These are phyloP conservation scores for Ganoderma lucidum DNA, from an alignment of 1,284 basidiomycete genomes.

Conservation along the genomic window DNA sequence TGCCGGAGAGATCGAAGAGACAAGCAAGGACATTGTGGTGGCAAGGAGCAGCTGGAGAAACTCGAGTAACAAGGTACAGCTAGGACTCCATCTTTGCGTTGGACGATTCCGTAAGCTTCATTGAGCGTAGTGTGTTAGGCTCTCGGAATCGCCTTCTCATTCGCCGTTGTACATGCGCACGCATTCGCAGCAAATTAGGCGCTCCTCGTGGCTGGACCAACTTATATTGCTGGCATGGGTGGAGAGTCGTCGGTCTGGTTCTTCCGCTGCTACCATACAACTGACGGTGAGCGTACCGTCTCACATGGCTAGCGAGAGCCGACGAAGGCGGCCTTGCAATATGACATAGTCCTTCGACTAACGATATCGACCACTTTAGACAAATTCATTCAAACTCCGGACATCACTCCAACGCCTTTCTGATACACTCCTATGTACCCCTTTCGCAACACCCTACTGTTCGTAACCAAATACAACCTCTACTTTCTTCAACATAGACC, in stretches of 20 bases:
- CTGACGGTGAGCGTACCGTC: not conserved
- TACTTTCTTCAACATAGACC: too few species aligned
- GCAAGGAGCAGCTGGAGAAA: conserved; percentile 92
- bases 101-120: not conserved
- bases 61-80: conserved; percentile 63
- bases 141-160: not conserved
- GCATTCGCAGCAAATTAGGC: not conserved
- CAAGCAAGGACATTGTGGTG: conserved; percentile 88
- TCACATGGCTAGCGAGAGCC: too few species aligned
- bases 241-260: not conserved
- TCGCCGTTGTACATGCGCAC: not conserved
- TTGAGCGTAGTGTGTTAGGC: not conserved
- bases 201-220: not conserved
- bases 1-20: conserved; percentile 99
- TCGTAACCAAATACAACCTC: not conserved
- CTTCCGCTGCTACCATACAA: too few species aligned
- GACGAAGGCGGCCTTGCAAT: not conserved
- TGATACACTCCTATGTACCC: not conserved
- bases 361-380: not conserved
- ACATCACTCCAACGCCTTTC: not conserved
- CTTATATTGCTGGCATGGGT: not conserved
- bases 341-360: not conserved
- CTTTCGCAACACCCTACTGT: not conserved
- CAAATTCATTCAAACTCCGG: not conserved
- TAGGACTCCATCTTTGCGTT: not conserved